Percentiles rank a stretch among this genome's conserved stretches.
Evolutionary conservation across 768 basidiomycete species (phyloP).

Genomic region (Russula olivacea): DNA sequence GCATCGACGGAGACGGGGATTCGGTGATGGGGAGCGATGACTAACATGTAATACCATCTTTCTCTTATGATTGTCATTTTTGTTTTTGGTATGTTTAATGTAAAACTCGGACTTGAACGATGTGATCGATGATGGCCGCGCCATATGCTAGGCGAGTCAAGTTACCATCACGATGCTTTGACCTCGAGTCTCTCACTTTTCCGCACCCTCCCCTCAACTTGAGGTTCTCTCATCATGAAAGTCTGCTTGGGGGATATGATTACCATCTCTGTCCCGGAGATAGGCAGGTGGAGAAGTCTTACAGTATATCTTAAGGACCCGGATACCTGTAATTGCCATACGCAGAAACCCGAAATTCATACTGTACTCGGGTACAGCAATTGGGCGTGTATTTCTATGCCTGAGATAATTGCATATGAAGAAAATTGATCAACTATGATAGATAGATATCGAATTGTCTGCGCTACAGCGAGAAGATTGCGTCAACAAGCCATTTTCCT

Average conservation of each 20-base stretch:
- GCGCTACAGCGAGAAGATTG: background rate
- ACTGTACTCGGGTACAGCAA: background rate
- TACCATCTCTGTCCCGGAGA: too few species aligned
- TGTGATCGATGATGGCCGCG: too few species aligned
- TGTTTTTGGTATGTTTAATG: background rate
- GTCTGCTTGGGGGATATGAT: too few species aligned
- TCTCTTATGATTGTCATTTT: background rate
- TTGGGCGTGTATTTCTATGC: constrained; percentile 34
- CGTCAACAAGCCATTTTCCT: constrained; percentile 7
- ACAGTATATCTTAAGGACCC: too few species aligned
- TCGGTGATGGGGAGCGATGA: background rate
- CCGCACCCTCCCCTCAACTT: too few species aligned
- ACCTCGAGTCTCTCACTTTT: too few species aligned
- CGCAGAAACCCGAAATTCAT: background rate
- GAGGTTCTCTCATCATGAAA: too few species aligned
- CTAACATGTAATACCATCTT: background rate
- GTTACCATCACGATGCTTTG: too few species aligned
- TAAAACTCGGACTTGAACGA: background rate
- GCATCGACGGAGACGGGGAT: constrained; percentile 2
- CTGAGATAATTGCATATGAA: background rate
- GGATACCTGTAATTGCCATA: too few species aligned
- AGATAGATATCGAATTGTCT: background rate
- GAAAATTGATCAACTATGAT: background rate
- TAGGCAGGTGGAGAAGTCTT: too few species aligned
- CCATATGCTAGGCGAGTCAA: too few species aligned